Base-by-base conservation (phyloP, 345 rosid species). In the Rhodamnia argentea region DNA sequence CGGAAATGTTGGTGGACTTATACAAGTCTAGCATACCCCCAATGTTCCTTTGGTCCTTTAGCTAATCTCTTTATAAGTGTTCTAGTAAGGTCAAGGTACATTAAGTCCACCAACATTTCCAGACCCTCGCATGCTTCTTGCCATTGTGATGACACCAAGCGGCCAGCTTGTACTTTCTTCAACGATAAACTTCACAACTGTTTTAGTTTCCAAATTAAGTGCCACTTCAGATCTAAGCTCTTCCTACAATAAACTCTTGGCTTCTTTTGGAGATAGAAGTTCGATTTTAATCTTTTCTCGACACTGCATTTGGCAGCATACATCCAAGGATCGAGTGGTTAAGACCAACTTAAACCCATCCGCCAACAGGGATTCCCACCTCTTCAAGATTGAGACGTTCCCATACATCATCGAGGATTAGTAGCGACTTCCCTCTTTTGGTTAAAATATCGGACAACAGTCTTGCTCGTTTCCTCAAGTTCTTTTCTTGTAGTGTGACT, bases 121-220 rank as follows among this genome's bases (percentile, higher is more conserved):
- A 89, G 20, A 24, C 87, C 90, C n/a, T 85, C 62, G 88, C 91
- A 91, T 82, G 52, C 74, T 58, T 85, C 52, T 23, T 4, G 88
- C 89, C 24, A 85, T 85, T 4, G 32, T n/a, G 32, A 64, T 57
- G 15, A 91, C 85, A 3, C 55, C 86, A 5, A 88, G 85, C 0
- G 90, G 90, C 18, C 89, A 26, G 18, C 91, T 84, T 11, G 4
- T 86, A 83, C 91, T 88, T 83, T 86, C 60, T 5, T 42, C 5
- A 1, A 47, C 88, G 47, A 87, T 74, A 9, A 5, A 13, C 24
- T 75, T 15, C 20, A 15, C 20, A 53, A 53, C 59, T 16, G 84
- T 87, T 18, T 83, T 42, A 26, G 76, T 26, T 47, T 82, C 5
- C 12, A 40, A 52, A 70, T 8, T 32, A 37, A 50, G 64, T 6